Conservation (phyloP, 2,329 filamentous ascomycete genomes). For the Akanthomyces uredinophilus region DNA sequence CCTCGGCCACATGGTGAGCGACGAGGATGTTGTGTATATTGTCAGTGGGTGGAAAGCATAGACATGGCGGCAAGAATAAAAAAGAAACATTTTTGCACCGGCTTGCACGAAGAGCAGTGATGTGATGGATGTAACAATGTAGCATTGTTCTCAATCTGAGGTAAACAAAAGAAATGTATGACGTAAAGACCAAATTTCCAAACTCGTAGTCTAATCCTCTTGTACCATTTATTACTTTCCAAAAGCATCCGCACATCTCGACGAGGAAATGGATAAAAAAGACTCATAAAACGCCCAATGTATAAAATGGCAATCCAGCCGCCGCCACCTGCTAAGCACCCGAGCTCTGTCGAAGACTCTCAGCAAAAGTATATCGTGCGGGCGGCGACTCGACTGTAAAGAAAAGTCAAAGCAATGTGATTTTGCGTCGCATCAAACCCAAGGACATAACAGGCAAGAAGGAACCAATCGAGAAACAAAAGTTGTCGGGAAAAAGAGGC, state of each 20-base stretch:
- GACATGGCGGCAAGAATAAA: slow-evolving; percentile 14
- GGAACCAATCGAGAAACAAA: not conserved
- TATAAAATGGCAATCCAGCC: not conserved
- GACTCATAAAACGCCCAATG: slow-evolving; percentile 1
- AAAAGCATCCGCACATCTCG: slow-evolving; percentile 3
- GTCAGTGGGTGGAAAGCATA: slow-evolving; percentile 60
- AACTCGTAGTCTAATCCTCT: not conserved
- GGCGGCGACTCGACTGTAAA: not conserved
- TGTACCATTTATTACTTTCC: slow-evolving; percentile 10
- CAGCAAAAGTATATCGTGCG: not conserved
- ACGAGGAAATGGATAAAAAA: not conserved
- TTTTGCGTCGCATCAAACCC: slow-evolving; percentile 9
- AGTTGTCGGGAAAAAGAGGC: not conserved
- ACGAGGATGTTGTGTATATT: slow-evolving; percentile 66
- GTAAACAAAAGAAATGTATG: slow-evolving; percentile 12
- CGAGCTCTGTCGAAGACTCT: not conserved
- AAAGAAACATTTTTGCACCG: not conserved
- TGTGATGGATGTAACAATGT: slow-evolving; percentile 2
- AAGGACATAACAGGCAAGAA: slow-evolving; percentile 6
- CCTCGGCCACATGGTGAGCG: slow-evolving; percentile 69
- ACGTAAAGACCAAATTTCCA: not conserved
- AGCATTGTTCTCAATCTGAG: slow-evolving; percentile 13
- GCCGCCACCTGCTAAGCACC: not conserved
- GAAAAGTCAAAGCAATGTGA: not conserved
- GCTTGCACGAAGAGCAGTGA: not conserved